Conservation (phyloP, 1,284 basidiomycete genomes). For the Papiliotrema laurentii region DNA sequence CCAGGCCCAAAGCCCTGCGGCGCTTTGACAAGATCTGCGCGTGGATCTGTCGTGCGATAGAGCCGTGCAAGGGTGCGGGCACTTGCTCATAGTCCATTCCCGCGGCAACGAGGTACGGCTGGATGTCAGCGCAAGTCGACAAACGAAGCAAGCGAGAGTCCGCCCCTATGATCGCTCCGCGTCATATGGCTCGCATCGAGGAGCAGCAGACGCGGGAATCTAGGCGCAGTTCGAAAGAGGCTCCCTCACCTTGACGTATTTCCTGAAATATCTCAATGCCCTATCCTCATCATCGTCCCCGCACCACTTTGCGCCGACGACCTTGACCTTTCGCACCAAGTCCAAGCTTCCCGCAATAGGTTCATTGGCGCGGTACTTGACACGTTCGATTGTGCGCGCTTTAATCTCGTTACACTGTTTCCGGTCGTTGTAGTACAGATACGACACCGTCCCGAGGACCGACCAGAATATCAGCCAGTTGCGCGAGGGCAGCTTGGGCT, state of each 20-base stretch:
- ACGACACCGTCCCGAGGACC: conserved; percentile 64
- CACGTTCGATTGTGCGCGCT: conserved; percentile 71
- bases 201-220: too few species aligned
- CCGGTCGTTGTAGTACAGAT: conserved; percentile 80
- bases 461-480: conserved; percentile 86
- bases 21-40: conserved; percentile 56
- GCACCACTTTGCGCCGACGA: conserved; percentile 86
- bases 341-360: conserved; percentile 61
- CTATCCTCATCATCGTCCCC: conserved; percentile 90
- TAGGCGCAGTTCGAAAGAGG: too few species aligned
- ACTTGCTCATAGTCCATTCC: conserved; percentile 88
- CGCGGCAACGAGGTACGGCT: conserved; percentile 92
- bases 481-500: conserved; percentile 66
- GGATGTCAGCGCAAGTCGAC: conserved; percentile 5
- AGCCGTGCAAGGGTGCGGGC: conserved; percentile 76
- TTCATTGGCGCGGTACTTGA: conserved; percentile 68
- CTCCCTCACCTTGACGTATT: conserved; percentile 90
- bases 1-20: conserved; percentile 57
- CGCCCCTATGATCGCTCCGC: too few species aligned
- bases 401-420: conserved; percentile 70
- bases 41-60: conserved; percentile 56
- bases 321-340: conserved; percentile 72
- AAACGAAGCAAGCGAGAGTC: not conserved
- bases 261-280: conserved; percentile 80
- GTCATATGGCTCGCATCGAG: too few species aligned